Percentiles rank a stretch among this genome's conserved stretches.
phyloP scores from a whole-genome alignment of 1,139 yeast species.

The Candida tropicalis region DNA sequence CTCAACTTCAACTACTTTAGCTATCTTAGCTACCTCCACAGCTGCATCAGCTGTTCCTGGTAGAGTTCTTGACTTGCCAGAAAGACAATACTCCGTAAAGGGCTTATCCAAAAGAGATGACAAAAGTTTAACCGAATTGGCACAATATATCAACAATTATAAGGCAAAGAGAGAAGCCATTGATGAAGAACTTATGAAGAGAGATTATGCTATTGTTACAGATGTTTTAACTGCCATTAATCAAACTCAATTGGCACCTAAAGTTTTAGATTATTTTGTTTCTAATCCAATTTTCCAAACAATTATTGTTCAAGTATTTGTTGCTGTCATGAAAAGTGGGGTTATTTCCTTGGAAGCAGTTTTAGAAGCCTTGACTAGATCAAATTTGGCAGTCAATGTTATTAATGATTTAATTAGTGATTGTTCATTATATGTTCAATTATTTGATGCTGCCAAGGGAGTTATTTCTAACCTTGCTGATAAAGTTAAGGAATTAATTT shows the following conservation, averaged over 20 bases:
- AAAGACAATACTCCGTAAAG: conserved; percentile 9
- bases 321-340: conserved; percentile 37
- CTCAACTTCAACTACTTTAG: conserved; percentile 29
- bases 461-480: conserved; percentile 31
- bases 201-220: conserved; percentile 44
- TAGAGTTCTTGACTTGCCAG: conserved; percentile 7
- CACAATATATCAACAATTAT: conserved; percentile 25
- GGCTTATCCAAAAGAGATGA: conserved; percentile 15
- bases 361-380: conserved; percentile 42
- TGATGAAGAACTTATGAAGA: conserved; percentile 27
- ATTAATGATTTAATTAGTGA: conserved; percentile 43
- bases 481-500: conserved; percentile 29
- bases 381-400: conserved; percentile 40
- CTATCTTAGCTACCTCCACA: conserved; percentile 30
- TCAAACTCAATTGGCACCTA: conserved; percentile 42
- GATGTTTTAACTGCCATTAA: conserved; percentile 43
- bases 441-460: conserved; percentile 37
- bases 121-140: conserved; percentile 22
- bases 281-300: conserved; percentile 38
- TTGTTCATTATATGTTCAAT: conserved; percentile 41
- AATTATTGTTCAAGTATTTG: conserved; percentile 35
- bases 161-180: conserved; percentile 36
- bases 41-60: conserved; percentile 34
- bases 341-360: conserved; percentile 34
- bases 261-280: conserved; percentile 38